Base-by-base conservation (phyloP, 2,329 filamentous ascomycete species). In the Basipetospora chlamydospora region DNA sequence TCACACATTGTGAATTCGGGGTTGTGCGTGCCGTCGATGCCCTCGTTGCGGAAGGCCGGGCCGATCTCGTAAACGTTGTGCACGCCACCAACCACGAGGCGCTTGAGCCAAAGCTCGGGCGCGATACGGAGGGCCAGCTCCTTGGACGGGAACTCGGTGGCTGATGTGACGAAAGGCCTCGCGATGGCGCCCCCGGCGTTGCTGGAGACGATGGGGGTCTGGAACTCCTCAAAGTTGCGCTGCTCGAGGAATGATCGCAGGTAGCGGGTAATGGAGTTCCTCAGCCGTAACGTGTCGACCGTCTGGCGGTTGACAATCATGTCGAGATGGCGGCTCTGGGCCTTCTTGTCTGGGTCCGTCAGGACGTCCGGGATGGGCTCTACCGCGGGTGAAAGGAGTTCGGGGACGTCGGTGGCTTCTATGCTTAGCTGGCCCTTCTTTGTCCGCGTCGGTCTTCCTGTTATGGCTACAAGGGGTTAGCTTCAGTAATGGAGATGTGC, bases 1-100 rank as follows among this genome's bases (percentile, higher is more conserved):
- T 98, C 90, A 63, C 88, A 96, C 41, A 84, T 96, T 30, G 83
- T 90, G 59, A 96, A 98, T 53, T 98, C 90, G 0, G 90, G 88
- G 51, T 98, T 98, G 54, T 98, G 90, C 0, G 85, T 94, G 21
- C 71, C 72, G 54, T 95, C 87, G 25, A 94, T 61, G 55, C 85
- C 84, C 61, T 98, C 90, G 53, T 98, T 98, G 29, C 90, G 75
- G 57, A 98, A 98, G 10, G 77, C 77, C 3, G 84, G 80, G 1
- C 90, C 90, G 44, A 98, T 87, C 58, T 98, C 90, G 50, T 92
- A 98, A 18, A 98, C 76, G 42, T 69, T 77, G 47, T 92, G 81
- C 42, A 96, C 76, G 3, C 87, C 88, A 34, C 87, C 88, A 13
- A 96, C 71, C 1, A 96, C 75, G 31, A 98, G 65, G 7, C 90